These are phyloP conservation scores for Onygenales sp. DNA, from an alignment of 2,329 filamentous ascomycete genomes.

Conservation along the genomic window DNA sequence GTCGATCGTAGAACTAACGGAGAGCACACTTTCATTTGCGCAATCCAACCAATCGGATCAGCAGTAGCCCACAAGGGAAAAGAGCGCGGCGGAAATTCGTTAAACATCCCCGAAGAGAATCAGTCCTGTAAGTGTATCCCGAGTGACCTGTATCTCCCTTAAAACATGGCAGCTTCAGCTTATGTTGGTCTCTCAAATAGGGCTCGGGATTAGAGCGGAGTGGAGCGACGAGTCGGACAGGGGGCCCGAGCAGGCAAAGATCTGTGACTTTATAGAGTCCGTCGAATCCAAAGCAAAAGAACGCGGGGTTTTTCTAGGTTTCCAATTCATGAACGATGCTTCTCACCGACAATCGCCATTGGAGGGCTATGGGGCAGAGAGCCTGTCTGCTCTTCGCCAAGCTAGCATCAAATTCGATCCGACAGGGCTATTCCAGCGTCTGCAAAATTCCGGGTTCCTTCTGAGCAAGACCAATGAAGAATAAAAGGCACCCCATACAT, in stretches of 20 bases:
- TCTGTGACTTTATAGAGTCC: too few species aligned
- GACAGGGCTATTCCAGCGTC: slow-evolving; percentile 17
- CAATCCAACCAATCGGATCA: not conserved
- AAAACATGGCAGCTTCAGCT: too few species aligned
- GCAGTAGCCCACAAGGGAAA: not conserved
- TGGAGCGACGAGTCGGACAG: too few species aligned
- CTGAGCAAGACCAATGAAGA: not conserved
- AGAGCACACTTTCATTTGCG: not conserved
- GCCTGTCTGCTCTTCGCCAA: slow-evolving; percentile 13
- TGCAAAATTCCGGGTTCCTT: slow-evolving; percentile 17
- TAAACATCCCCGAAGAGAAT: not conserved
- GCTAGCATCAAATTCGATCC: slow-evolving; percentile 18
- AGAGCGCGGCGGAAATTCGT: not conserved
- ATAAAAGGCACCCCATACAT: too few species aligned
- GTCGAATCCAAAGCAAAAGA: not conserved
- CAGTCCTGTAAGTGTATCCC: not conserved
- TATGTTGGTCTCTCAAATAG: too few species aligned
- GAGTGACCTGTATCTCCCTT: not conserved
- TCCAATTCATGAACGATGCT: slow-evolving; percentile 19
- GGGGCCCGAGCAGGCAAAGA: too few species aligned
- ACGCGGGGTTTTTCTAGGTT: slow-evolving; percentile 4
- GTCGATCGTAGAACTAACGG: not conserved
- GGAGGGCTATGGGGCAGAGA: slow-evolving; percentile 15
- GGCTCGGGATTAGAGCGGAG: too few species aligned
- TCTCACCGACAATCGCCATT: slow-evolving; percentile 18